A percentile compares a stretch with the other conserved stretches of the same genome.
Evolutionary conservation across 495 filamentous ascomycete species (phyloP).

Genomic region (Penicillium cosmopolitanum): DNA sequence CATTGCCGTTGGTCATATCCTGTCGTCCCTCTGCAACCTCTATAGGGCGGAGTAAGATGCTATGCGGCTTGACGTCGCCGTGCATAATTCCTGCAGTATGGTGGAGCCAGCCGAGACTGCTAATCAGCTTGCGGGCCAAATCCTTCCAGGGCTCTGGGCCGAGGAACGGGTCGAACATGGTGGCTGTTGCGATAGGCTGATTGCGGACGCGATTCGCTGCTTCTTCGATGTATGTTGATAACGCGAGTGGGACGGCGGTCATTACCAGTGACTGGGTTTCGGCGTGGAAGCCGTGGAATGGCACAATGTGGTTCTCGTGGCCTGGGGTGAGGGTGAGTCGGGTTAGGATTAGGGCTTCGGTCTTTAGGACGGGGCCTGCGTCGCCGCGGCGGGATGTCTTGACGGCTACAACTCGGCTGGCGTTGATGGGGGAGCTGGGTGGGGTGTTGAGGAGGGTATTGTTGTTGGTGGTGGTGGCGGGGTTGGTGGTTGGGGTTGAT

Average conservation of each 20-base stretch:
- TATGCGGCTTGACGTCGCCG: conserved; percentile 50
- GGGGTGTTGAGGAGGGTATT: conserved; percentile 33
- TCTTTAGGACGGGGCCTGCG: conserved; percentile 50
- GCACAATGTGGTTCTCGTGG: conserved; percentile 48
- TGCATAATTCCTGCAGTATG: conserved; percentile 45
- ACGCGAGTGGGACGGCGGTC: conserved; percentile 50
- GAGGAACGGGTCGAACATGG: conserved; percentile 57
- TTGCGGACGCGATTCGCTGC: conserved; percentile 35
- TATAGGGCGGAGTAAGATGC: conserved; percentile 41
- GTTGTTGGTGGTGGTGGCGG: neutral
- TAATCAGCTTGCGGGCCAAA: conserved; percentile 53
- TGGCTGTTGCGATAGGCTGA: conserved; percentile 40
- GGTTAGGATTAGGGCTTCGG: conserved; percentile 57
- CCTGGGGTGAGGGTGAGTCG: conserved; percentile 43
- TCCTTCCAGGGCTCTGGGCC: conserved; percentile 44
- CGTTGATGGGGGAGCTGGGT: conserved; percentile 50
- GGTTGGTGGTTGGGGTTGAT: conserved; percentile 15
- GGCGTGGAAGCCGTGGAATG: conserved; percentile 59
- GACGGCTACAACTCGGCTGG: conserved; percentile 51
- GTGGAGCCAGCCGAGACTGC: conserved; percentile 57
- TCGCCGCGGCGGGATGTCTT: conserved; percentile 56
- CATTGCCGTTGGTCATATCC: conserved; percentile 4
- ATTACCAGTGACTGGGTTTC: conserved; percentile 56
- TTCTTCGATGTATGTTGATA: conserved; percentile 54
- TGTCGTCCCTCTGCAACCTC: neutral